Evolutionary conservation across 225 moss, liverwort and hornwort genomes (phyloP).

Genomic region (Ulota crispa): DNA sequence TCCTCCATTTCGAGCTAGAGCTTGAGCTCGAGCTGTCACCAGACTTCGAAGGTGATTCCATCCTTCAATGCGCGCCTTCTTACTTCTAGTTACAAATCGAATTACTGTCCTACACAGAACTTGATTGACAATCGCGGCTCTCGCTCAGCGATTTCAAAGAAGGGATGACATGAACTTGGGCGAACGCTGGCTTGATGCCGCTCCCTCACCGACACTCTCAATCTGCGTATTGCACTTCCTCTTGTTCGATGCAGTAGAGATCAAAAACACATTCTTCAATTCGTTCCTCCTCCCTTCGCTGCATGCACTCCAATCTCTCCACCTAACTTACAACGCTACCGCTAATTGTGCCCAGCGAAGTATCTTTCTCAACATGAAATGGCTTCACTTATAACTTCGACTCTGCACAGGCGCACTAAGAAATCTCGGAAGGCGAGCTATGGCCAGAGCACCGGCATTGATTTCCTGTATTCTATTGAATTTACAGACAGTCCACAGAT

Average conservation of each 20-base stretch:
- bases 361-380: background rate
- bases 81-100: background rate
- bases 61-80: background rate
- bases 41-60: constrained; percentile 15
- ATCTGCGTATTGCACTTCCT: background rate
- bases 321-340: too few species aligned
- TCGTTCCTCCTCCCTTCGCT: background rate
- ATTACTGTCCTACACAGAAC: background rate
- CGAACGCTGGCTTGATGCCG: background rate
- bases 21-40: background rate
- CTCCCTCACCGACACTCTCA: background rate
- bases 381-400: background rate
- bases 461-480: background rate
- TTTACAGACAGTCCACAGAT: constrained; percentile 3
- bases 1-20: constrained; percentile 6
- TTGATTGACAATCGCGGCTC: background rate
- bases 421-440: constrained; percentile 17
- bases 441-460: background rate
- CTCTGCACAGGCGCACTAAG: background rate
- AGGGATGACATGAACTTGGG: background rate
- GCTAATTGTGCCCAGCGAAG: background rate
- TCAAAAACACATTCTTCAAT: background rate
- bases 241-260: background rate
- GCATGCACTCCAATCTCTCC: background rate
- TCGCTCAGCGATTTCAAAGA: background rate